Base-by-base conservation (phyloP, 805 yeast genomes). In the Myxozyma kluyveri region DNA sequence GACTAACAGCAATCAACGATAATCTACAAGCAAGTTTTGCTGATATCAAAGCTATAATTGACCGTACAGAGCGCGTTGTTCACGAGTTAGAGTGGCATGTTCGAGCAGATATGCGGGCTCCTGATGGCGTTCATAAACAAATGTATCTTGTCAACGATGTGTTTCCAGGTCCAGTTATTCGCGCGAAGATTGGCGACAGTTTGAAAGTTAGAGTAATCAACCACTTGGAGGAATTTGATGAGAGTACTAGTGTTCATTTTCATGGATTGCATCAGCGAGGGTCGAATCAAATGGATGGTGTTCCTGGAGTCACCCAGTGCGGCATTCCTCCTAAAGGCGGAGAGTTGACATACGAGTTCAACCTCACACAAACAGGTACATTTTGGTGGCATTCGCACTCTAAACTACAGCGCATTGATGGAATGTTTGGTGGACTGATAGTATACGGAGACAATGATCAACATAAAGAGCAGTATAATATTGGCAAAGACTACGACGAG, bases 351-450 rank as follows among this genome's bases (percentile, higher is more conserved):
- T 76, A 79, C 56, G 62, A 66, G 35, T 78, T 79, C 61, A 69
- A 72, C 18, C 64, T 69, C 2, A 65, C 67, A 43, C 78, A 75
- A 49, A 63, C 68, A 27, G 83, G 83, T 0, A 72, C 81, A 1
- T 75, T 67, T 47, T 79, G 83, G 83, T 79, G 79, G 63, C 83
- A 79, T 56, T 72, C 81, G 4, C 83, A 79, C 48, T 69, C 67
- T 61, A 77, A 77, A 36, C 70, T 77, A 3, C 95, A 93, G 43
- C 80, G 79, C 60, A 82, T 83, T 21, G 95, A 95, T 45, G 78
- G 89, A 4, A 69, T 86, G 56, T 71, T 80, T 40, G 77, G 88
- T 3, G 87, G 77, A 2, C 64, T 85, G 49, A 72, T 51, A 9
- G 52, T 53, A 19, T 42, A 47, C n/a, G 56, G 47, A 19, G 27